phyloP scores from a whole-genome alignment of 257 asterid genomes.

The Rubia yunnanensis region DNA sequence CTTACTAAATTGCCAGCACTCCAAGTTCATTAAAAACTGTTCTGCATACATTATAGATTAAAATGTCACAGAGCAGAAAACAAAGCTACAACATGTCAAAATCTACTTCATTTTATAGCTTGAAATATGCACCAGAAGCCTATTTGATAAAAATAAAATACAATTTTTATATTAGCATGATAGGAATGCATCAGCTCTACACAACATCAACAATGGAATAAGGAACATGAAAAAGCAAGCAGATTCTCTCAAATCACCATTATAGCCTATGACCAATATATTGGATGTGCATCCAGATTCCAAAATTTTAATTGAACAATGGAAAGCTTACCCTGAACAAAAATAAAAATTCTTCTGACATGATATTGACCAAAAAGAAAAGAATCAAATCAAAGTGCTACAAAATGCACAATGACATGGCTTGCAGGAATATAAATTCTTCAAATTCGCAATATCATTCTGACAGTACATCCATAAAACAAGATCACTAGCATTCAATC shows the following conservation, averaged over 20 bases:
- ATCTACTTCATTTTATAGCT: too few relatives aligned
- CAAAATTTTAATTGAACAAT: too few relatives aligned
- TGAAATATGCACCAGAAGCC: too few relatives aligned
- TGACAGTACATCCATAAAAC: too few relatives aligned
- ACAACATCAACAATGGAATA: not conserved
- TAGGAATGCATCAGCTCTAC: not conserved
- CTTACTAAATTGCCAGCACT: too few relatives aligned
- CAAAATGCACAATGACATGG: not conserved
- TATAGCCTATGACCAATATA: too few relatives aligned
- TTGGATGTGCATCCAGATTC: too few relatives aligned
- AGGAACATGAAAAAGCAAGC: not conserved
- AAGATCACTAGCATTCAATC: not conserved
- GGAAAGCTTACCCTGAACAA: not conserved
- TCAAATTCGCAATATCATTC: not conserved
- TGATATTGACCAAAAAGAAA: too few relatives aligned
- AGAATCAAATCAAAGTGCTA: not conserved
- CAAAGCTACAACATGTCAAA: too few relatives aligned
- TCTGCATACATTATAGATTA: not conserved
- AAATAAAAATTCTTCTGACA: not conserved
- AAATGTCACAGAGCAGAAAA: too few relatives aligned
- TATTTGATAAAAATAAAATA: not conserved
- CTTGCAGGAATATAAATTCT: not conserved
- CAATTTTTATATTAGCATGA: not conserved
- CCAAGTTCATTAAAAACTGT: too few relatives aligned
- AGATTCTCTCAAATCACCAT: too few relatives aligned